Evolutionary conservation across 164 flowering plant genomes (phyloP).

Genomic region (Kalanchoe fedtschenkoi): DNA sequence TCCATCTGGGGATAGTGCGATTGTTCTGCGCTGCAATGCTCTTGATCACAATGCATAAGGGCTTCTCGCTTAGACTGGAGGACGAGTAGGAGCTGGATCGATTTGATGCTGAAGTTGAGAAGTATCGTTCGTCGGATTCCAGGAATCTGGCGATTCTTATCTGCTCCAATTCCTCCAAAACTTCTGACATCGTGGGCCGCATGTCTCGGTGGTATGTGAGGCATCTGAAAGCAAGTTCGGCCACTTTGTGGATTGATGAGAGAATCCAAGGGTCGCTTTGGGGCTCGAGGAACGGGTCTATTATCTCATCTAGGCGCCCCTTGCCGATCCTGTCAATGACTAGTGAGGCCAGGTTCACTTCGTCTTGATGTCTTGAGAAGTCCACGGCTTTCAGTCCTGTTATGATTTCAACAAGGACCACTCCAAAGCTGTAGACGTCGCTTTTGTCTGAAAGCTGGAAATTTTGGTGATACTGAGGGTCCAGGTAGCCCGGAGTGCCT

Average conservation of each 20-base stretch:
- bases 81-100: conserved; percentile 26
- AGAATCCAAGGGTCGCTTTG: conserved; percentile 41
- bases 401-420: conserved; percentile 81
- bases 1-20: conserved; percentile 9
- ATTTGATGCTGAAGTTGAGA: conserved; percentile 18
- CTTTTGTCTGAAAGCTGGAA: conserved; percentile 81
- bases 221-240: conserved; percentile 82
- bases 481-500: conserved; percentile 94
- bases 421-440: conserved; percentile 95
- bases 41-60: conserved; percentile 11
- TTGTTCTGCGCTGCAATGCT: conserved; percentile 17
- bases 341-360: conserved; percentile 69
- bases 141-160: conserved; percentile 32
- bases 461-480: conserved; percentile 84
- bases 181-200: conserved; percentile 93
- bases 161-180: conserved; percentile 60
- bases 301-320: conserved; percentile 54
- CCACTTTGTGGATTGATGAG: conserved; percentile 53
- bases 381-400: conserved; percentile 68
- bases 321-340: conserved; percentile 16
- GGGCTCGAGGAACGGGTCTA: conserved; percentile 57
- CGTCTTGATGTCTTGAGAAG: conserved; percentile 43
- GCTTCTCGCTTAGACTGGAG: conserved; percentile 27
- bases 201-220: conserved; percentile 71
- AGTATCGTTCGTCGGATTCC: conserved; percentile 17